These are phyloP conservation scores for Aspergillus viridinutans DNA, from an alignment of 2,329 filamentous ascomycete species.

Conservation along the genomic window DNA sequence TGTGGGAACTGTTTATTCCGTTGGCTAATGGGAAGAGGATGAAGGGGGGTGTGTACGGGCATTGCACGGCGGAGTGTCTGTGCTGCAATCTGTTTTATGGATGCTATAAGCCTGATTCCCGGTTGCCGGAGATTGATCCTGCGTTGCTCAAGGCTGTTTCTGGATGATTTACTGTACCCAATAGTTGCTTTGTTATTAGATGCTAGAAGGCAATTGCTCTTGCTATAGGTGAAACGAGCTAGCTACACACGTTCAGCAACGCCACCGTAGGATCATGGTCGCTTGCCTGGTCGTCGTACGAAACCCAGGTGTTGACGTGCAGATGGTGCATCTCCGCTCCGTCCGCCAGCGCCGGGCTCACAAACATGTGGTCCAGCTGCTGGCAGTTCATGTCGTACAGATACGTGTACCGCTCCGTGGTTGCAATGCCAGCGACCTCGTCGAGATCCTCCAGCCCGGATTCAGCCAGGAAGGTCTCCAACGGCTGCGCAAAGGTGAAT, in stretches of 20 bases:
- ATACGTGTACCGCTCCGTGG: conserved; percentile 65
- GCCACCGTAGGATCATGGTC: conserved; percentile 69
- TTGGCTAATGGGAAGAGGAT: too few species aligned
- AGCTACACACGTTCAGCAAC: conserved; percentile 53
- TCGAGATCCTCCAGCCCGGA: conserved; percentile 61
- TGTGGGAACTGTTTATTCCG: too few species aligned
- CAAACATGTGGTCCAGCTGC: conserved; percentile 66
- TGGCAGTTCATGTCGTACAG: conserved; percentile 66
- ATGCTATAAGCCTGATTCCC: too few species aligned
- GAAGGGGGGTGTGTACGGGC: too few species aligned
- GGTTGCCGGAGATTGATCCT: too few species aligned
- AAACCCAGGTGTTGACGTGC: conserved; percentile 67
- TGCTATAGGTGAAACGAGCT: too few species aligned
- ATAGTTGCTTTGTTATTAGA: too few species aligned
- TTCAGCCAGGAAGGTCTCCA: conserved; percentile 50
- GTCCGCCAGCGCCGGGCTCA: conserved; percentile 51
- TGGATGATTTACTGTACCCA: too few species aligned
- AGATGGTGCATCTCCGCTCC: conserved; percentile 55
- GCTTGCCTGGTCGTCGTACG: conserved; percentile 53
- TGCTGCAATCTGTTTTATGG: too few species aligned
- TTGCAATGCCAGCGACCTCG: conserved; percentile 50
- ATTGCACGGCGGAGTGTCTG: too few species aligned
- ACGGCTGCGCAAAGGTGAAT: conserved; percentile 59
- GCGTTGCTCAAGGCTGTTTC: too few species aligned
- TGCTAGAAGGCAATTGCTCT: too few species aligned